Conservation (phyloP, 345 rosid species). For the Bruguiera sexangula region DNA sequence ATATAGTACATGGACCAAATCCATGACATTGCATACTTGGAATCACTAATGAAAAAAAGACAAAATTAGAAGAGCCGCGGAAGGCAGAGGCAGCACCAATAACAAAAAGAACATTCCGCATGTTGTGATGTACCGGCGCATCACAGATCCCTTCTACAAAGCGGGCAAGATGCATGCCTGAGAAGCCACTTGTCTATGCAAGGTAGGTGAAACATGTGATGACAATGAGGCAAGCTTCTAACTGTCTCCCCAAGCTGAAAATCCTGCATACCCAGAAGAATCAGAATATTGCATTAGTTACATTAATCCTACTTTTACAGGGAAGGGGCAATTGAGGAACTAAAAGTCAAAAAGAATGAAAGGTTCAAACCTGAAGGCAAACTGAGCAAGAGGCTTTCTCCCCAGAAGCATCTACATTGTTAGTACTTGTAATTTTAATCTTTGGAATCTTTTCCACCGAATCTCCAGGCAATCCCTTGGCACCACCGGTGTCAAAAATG, state of each 20-base stretch:
- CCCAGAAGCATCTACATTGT: conserved; percentile 67
- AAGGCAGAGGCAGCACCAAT: conserved; percentile 14
- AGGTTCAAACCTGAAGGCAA: conserved; percentile 78
- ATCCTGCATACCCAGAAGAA: conserved; percentile 52
- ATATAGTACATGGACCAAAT: conserved; percentile 20
- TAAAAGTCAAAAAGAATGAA: no score
- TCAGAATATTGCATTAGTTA: not conserved
- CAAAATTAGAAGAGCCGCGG: conserved; percentile 16
- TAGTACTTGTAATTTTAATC: conserved; percentile 57
- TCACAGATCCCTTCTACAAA: conserved; percentile 90
- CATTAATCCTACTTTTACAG: not conserved
- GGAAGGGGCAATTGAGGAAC: not conserved
- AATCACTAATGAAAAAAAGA: conserved; percentile 14
- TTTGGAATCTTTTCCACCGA: conserved; percentile 81
- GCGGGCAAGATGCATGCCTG: conserved; percentile 86
- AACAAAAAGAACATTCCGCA: conserved; percentile 19
- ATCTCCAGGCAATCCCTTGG: conserved; percentile 77
- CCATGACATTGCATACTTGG: not conserved
- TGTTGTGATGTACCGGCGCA: conserved; percentile 19
- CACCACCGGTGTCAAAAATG: conserved; percentile 78
- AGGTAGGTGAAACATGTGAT: conserved; percentile 93
- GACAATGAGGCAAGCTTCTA: conserved; percentile 93
- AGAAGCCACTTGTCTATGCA: conserved; percentile 98
- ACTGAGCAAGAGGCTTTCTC: conserved; percentile 85
- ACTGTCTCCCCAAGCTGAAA: conserved; percentile 86